Conservation (phyloP, 805 yeast species). For the Sugiyamaella boreocaroliniensis region DNA sequence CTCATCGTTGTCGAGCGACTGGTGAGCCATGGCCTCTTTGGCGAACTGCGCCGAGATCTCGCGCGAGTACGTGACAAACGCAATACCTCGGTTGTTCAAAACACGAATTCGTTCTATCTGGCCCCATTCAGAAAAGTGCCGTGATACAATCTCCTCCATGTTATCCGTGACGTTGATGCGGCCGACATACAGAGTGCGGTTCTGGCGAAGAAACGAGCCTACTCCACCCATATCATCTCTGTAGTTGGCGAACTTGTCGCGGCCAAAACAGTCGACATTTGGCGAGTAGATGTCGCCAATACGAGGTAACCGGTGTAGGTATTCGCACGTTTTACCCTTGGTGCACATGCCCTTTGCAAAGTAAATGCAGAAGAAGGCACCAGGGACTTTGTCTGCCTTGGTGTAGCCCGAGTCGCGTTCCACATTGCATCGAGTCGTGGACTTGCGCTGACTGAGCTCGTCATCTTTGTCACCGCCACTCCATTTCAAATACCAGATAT, state of each 20-base stretch:
- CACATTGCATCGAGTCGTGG: constrained; percentile 56
- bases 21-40: constrained; percentile 88
- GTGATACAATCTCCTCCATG: constrained; percentile 36
- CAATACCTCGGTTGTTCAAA: constrained; percentile 57
- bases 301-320: constrained; percentile 69
- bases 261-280: constrained; percentile 83
- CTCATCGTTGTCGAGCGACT: constrained; percentile 61
- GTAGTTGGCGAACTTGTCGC: constrained; percentile 75
- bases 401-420: constrained; percentile 70
- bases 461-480: constrained; percentile 59
- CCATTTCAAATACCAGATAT: constrained; percentile 82
- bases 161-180: constrained; percentile 34
- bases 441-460: constrained; percentile 35
- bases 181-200: constrained; percentile 73
- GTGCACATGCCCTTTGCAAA: constrained; percentile 87
- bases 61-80: constrained; percentile 63
- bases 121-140: constrained; percentile 70
- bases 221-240: constrained; percentile 94
- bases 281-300: constrained; percentile 51
- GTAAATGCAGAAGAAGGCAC: constrained; percentile 62
- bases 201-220: constrained; percentile 67
- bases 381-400: constrained; percentile 46
- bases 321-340: constrained; percentile 68
- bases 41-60: constrained; percentile 89
- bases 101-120: constrained; percentile 60